Percentiles rank a stretch among this genome's conserved stretches.
phyloP scores from a whole-genome alignment of 2,329 filamentous ascomycete genomes.

The Exophiala viscosa region DNA sequence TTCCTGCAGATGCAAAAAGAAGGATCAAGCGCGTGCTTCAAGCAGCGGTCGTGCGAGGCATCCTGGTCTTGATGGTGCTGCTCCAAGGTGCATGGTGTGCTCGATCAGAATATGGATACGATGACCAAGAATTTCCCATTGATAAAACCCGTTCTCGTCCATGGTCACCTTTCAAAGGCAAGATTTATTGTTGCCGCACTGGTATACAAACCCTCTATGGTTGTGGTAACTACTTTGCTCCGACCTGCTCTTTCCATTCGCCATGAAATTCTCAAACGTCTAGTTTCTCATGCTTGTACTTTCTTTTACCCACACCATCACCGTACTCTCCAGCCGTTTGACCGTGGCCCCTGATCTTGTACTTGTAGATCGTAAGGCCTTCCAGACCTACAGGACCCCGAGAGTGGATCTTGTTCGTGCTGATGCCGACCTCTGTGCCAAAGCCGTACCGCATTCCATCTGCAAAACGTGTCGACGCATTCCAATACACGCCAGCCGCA shows the following conservation, averaged over 20 bases:
- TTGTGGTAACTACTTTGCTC: no score
- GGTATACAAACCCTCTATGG: no score
- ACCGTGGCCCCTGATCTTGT: slow-evolving; percentile 77
- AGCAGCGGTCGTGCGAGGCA: neutral
- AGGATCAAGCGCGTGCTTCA: neutral
- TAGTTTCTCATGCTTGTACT: slow-evolving; percentile 56
- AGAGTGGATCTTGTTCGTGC: slow-evolving; percentile 97
- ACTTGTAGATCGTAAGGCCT: slow-evolving; percentile 96
- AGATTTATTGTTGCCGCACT: no score
- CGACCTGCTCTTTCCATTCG: neutral
- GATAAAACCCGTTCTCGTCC: no score
- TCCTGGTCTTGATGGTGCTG: neutral
- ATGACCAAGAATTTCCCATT: no score
- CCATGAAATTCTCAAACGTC: slow-evolving; percentile 22
- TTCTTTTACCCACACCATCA: slow-evolving; percentile 49
- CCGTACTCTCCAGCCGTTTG: slow-evolving; percentile 75
- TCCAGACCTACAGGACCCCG: slow-evolving; percentile 90
- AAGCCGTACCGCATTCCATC: slow-evolving; percentile 98
- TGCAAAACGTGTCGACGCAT: slow-evolving; percentile 87
- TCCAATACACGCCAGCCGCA: slow-evolving; percentile 93
- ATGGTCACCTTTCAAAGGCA: no score
- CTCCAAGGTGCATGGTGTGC: neutral
- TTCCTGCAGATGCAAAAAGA: neutral
- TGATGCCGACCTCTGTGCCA: slow-evolving; percentile 96
- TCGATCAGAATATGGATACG: neutral